A percentile compares a stretch with the other conserved stretches of the same genome.
These are phyloP conservation scores for Fusarium sp. DNA, from an alignment of 2,329 filamentous ascomycete species.

Conservation along the genomic window DNA sequence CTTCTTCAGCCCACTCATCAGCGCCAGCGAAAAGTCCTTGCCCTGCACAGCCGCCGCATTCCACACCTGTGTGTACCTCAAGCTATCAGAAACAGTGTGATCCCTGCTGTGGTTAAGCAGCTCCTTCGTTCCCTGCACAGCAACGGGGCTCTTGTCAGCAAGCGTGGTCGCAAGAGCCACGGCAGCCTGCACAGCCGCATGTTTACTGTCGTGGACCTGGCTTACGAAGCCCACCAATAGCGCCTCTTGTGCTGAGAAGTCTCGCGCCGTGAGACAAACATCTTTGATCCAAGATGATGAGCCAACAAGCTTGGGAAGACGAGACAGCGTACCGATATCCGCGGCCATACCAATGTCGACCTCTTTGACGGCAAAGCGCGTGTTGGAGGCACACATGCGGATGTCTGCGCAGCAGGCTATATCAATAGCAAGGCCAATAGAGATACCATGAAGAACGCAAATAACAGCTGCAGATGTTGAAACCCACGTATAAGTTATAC, in stretches of 20 bases:
- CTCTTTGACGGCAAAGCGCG: conserved; percentile 80
- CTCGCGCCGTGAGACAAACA: conserved; percentile 77
- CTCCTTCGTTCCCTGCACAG: conserved; percentile 89
- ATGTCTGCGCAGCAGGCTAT: conserved; percentile 78
- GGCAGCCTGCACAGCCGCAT: conserved; percentile 71
- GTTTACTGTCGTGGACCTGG: conserved; percentile 73
- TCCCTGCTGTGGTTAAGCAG: conserved; percentile 86
- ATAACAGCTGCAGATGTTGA: conserved; percentile 74
- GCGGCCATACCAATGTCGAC: conserved; percentile 86
- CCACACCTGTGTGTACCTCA: conserved; percentile 90
- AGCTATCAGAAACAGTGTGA: conserved; percentile 79
- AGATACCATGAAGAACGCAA: conserved; percentile 81
- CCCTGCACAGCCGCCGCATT: conserved; percentile 88
- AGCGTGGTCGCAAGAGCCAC: conserved; percentile 74
- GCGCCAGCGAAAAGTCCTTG: conserved; percentile 78
- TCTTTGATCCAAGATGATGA: conserved; percentile 84
- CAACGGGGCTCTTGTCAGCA: conserved; percentile 86
- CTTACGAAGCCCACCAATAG: conserved; percentile 77
- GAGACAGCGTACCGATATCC: conserved; percentile 80
- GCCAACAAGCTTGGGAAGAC: conserved; percentile 80
- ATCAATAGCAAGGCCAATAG: conserved; percentile 83
- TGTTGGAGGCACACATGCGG: conserved; percentile 71
- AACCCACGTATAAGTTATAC: conserved; percentile 30
- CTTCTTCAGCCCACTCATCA: conserved; percentile 83
- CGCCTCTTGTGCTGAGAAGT: conserved; percentile 78